These are phyloP conservation scores for Gossypium rotundifolium DNA, from an alignment of 345 rosid genomes.

Conservation along the genomic window DNA sequence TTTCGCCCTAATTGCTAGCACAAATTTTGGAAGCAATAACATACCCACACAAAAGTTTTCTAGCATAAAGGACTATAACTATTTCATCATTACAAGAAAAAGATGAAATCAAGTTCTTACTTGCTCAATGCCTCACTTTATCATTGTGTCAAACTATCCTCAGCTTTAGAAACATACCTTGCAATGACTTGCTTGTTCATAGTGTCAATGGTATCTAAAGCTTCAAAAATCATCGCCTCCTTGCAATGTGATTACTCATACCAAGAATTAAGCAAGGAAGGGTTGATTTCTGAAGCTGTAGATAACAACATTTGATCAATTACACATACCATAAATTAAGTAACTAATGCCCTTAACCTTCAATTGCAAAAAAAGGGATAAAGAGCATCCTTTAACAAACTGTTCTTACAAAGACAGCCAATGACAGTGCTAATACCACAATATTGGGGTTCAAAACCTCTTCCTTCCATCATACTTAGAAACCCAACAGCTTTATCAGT, in stretches of 20 bases:
- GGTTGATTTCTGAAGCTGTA: too few relatives aligned
- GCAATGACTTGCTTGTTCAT: not conserved
- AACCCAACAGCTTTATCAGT: not conserved
- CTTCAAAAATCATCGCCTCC: not conserved
- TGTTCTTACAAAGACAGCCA: not conserved
- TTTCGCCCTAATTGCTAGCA: conserved; percentile 90
- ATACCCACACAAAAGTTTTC: conserved; percentile 10
- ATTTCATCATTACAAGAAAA: not conserved
- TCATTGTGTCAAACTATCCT: not conserved
- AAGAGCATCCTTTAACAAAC: not conserved
- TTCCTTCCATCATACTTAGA: not conserved
- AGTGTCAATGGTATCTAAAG: not conserved
- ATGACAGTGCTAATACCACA: not conserved
- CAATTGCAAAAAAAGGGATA: not conserved
- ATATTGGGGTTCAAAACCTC: not conserved
- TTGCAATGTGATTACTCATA: not conserved
- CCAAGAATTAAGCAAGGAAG: too few relatives aligned
- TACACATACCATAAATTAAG: too few relatives aligned
- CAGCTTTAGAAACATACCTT: not conserved
- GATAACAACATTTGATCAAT: too few relatives aligned
- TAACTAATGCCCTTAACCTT: not conserved
- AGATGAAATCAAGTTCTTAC: not conserved
- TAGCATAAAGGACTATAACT: not conserved
- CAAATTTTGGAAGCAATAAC: conserved; percentile 99
- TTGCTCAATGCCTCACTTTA: not conserved